These are phyloP conservation scores for Lepidium campestre DNA, from an alignment of 441 rosid species.

Conservation along the genomic window DNA sequence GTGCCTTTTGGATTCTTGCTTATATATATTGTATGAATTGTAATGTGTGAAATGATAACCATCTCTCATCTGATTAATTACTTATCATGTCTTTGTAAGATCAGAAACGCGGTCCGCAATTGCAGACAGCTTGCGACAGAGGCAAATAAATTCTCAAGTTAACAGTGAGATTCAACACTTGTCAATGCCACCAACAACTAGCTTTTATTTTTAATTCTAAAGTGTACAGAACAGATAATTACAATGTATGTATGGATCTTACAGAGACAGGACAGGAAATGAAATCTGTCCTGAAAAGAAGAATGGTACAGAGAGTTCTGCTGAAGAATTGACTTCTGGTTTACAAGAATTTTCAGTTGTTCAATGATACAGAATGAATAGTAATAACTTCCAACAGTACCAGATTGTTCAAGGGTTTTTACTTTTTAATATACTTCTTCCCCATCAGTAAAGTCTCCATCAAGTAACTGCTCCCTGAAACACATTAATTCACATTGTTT, in stretches of 20 bases:
- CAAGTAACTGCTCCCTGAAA: slow-evolving; percentile 64
- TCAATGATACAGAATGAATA: slow-evolving; percentile 6
- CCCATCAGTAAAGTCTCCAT: slow-evolving; percentile 35
- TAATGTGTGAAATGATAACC: slow-evolving; percentile 1
- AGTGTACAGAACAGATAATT: not conserved
- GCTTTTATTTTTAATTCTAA: not conserved
- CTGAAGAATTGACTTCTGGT: slow-evolving; percentile 12
- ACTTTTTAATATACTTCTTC: slow-evolving; percentile 25
- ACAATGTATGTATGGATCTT: slow-evolving; percentile 13
- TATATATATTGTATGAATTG: not conserved
- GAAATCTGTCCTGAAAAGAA: slow-evolving; percentile 5
- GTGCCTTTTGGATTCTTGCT: slow-evolving; percentile 9
- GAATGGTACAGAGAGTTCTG: slow-evolving; percentile 10
- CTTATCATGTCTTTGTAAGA: not conserved
- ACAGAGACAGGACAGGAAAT: not conserved
- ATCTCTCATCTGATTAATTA: not conserved
- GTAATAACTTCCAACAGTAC: not conserved
- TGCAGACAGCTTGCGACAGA: not conserved
- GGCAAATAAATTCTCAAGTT: not conserved
- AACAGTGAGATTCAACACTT: not conserved
- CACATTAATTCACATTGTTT: slow-evolving; percentile 12
- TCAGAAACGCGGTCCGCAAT: not conserved
- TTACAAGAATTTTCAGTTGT: not conserved
- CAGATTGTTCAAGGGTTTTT: not conserved
- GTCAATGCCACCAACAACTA: not conserved